phyloP scores from a whole-genome alignment of 192 early-diverging fungal species.

The Gamsiella multidivaricata region DNA sequence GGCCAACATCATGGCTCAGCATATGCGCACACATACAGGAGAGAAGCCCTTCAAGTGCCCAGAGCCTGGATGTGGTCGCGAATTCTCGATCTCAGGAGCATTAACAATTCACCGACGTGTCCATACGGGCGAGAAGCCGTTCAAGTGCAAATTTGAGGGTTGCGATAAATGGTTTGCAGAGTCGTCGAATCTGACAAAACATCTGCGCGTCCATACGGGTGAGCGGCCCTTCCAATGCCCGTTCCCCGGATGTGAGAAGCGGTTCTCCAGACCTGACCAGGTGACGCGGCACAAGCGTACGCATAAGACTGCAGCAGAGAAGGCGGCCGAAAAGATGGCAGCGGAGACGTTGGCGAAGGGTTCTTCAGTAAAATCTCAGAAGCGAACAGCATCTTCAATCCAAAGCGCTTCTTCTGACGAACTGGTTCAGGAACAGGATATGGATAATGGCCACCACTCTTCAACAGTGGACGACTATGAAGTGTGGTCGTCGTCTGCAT shows the following conservation, averaged over 20 bases:
- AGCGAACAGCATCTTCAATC: conserved; percentile 12
- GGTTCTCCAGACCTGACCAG: conserved; percentile 67
- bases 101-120: conserved; percentile 77
- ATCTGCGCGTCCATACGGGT: conserved; percentile 71
- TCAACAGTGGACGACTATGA: background rate
- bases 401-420: background rate
- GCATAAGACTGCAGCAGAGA: conserved; percentile 43
- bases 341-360: conserved; percentile 8
- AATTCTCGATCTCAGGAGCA: conserved; percentile 75
- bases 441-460: background rate
- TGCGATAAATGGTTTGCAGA: conserved; percentile 68
- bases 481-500: conserved; percentile 17
- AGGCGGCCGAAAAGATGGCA: conserved; percentile 27
- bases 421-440: background rate
- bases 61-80: conserved; percentile 69
- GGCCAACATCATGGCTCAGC: conserved; percentile 80
- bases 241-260: conserved; percentile 56
- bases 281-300: conserved; percentile 40
- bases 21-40: conserved; percentile 82
- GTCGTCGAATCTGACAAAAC: conserved; percentile 66
- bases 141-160: conserved; percentile 62
- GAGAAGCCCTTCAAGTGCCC: conserved; percentile 79
- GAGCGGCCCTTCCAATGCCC: conserved; percentile 78
- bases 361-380: background rate
- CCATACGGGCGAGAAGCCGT: conserved; percentile 72